A percentile compares a stretch with the other conserved stretches of the same genome.
Evolutionary conservation across 2,329 filamentous ascomycete genomes (phyloP).

Genomic region (Colletotrichum agaves): DNA sequence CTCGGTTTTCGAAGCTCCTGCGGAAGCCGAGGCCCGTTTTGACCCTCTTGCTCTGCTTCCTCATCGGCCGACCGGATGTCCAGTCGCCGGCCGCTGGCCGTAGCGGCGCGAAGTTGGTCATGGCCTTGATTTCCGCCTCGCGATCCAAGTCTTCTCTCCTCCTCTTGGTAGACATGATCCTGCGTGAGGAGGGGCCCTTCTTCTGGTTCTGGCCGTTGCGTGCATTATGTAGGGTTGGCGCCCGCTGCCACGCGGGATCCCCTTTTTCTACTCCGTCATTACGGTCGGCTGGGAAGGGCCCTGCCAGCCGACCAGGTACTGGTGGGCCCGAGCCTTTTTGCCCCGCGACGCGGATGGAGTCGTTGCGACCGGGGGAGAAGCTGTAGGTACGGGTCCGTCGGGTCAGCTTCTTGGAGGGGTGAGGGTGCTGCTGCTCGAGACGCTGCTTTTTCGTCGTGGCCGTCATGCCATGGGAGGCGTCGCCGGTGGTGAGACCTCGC

Average conservation of each 20-base stretch:
- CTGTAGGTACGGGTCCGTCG: constrained; percentile 65
- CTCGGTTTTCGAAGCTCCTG: constrained; percentile 68
- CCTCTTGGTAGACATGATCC: constrained; percentile 81
- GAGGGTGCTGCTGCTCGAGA: constrained; percentile 48
- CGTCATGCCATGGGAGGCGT: constrained; percentile 36
- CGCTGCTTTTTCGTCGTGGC: constrained; percentile 54
- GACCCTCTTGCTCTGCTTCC: constrained; percentile 73
- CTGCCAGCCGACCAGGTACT: constrained; percentile 29
- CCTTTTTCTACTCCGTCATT: constrained; percentile 38
- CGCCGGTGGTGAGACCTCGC: constrained; percentile 49
- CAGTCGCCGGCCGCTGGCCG: constrained; percentile 70
- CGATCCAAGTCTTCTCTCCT: constrained; percentile 79
- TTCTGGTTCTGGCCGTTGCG: constrained; percentile 61
- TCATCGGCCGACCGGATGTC: constrained; percentile 68
- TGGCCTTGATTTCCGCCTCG: constrained; percentile 88
- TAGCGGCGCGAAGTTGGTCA: constrained; percentile 77
- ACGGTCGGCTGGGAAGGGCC: constrained; percentile 36
- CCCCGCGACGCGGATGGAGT: constrained; percentile 58
- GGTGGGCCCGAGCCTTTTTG: constrained; percentile 36
- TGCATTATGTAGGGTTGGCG: constrained; percentile 69
- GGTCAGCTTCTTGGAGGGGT: constrained; percentile 58
- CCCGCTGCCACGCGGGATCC: constrained; percentile 45
- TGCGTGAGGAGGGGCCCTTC: constrained; percentile 62
- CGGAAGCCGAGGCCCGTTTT: constrained; percentile 61
- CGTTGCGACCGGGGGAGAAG: constrained; percentile 70